Evolutionary conservation across 2,329 filamentous ascomycete genomes (phyloP).

Genomic region (Dactylonectria estremocensis): DNA sequence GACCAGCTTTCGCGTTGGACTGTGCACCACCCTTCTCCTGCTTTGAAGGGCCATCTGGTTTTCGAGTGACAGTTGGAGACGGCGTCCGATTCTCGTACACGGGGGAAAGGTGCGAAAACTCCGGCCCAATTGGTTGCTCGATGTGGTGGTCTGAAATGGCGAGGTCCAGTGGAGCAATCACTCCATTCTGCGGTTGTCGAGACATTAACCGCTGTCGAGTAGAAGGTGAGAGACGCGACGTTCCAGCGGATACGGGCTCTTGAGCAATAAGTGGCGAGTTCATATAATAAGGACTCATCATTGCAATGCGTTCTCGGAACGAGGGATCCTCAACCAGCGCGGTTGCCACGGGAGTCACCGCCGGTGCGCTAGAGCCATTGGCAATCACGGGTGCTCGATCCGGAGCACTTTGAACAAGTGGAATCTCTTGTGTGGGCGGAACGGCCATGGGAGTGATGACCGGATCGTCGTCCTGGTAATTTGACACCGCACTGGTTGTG

Average conservation of each 20-base stretch:
- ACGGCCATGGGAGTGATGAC: slow-evolving; percentile 22
- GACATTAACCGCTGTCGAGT: slow-evolving; percentile 56
- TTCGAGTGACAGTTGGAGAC: slow-evolving; percentile 75
- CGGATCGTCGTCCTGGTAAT: slow-evolving; percentile 35
- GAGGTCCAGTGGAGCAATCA: slow-evolving; percentile 70
- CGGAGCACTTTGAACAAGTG: slow-evolving; percentile 36
- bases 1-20: slow-evolving; percentile 36
- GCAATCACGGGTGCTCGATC: slow-evolving; percentile 53
- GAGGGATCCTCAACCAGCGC: slow-evolving; percentile 55
- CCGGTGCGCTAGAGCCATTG: slow-evolving; percentile 52
- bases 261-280: slow-evolving; percentile 48
- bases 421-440: slow-evolving; percentile 20
- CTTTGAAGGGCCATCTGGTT: slow-evolving; percentile 60
- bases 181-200: slow-evolving; percentile 62
- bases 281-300: slow-evolving; percentile 56
- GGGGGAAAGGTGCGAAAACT: slow-evolving; percentile 75
- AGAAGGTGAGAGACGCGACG: slow-evolving; percentile 51
- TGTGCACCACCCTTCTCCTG: slow-evolving; percentile 45
- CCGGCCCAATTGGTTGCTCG: slow-evolving; percentile 53
- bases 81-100: slow-evolving; percentile 82
- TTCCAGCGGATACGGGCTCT: slow-evolving; percentile 49
- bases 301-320: slow-evolving; percentile 59
- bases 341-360: slow-evolving; percentile 33
- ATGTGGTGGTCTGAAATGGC: slow-evolving; percentile 63
- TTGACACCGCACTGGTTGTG: slow-evolving; percentile 30